Percentiles rank a stretch among this genome's conserved stretches.
phyloP scores from a whole-genome alignment of 352 stramenopile species.

The Phytophthora hybrid region DNA sequence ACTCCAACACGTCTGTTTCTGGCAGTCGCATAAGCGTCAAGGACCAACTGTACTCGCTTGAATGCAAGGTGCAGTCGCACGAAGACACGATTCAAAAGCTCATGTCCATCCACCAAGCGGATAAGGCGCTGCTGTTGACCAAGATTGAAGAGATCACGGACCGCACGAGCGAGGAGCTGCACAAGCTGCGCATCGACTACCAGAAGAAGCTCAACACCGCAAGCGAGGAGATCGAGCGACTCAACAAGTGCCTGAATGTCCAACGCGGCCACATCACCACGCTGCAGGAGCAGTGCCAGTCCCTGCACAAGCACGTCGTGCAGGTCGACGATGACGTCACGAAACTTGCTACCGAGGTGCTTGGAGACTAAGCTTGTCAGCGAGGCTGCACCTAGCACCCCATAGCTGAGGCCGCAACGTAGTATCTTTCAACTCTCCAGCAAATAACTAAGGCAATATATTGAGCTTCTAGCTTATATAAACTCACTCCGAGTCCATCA shows the following conservation, averaged over 20 bases:
- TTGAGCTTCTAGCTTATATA: constrained; percentile 6
- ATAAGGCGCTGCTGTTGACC: constrained; percentile 77
- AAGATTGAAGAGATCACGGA: constrained; percentile 89
- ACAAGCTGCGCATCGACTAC: constrained; percentile 82
- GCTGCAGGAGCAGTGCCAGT: constrained; percentile 85
- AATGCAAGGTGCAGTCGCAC: constrained; percentile 83
- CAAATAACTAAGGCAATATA: constrained; percentile 34
- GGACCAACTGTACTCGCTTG: constrained; percentile 80
- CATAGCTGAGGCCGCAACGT: constrained; percentile 3
- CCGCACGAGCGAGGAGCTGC: constrained; percentile 77
- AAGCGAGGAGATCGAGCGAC: constrained; percentile 82
- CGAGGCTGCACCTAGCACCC: not conserved
- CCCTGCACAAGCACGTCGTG: constrained; percentile 85
- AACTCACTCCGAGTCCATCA: constrained; percentile 47
- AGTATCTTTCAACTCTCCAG: constrained; percentile 9
- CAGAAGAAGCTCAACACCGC: constrained; percentile 86
- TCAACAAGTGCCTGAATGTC: constrained; percentile 88
- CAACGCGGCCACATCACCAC: constrained; percentile 87
- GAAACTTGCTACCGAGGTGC: constrained; percentile 82
- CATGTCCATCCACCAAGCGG: constrained; percentile 83
- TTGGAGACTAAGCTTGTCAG: constrained; percentile 60
- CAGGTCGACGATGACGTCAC: constrained; percentile 89
- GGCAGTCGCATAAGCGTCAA: constrained; percentile 72
- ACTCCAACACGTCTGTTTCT: constrained; percentile 48
- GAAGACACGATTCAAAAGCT: constrained; percentile 88